A percentile compares a stretch with the other conserved stretches of the same genome.
Conservation (phyloP, 2,329 filamentous ascomycete species). For the Erysiphe pulchra region DNA sequence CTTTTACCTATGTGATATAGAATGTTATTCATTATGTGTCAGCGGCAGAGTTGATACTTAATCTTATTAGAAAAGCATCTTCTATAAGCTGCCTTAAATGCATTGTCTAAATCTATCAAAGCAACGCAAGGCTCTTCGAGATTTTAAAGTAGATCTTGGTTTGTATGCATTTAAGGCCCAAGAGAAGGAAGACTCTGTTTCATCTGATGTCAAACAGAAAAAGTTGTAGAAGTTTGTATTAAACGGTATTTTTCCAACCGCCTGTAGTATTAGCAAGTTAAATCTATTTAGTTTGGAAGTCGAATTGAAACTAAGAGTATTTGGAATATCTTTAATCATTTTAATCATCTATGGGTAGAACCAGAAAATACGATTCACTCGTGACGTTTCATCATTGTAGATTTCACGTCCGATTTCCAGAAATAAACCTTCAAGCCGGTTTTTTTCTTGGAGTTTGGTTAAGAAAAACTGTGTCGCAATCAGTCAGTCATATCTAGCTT, state of each 20-base stretch:
- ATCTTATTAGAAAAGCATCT: neutral
- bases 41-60: neutral
- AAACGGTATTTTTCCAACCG: neutral
- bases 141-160: neutral
- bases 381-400: no score
- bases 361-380: no score
- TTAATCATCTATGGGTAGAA: neutral
- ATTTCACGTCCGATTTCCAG: no score
- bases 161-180: neutral
- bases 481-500: neutral
- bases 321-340: neutral
- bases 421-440: neutral
- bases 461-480: neutral
- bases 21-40: neutral
- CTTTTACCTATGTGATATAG: neutral
- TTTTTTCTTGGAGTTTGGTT: neutral
- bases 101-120: neutral
- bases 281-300: neutral
- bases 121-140: neutral
- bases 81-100: neutral
- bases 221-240: neutral
- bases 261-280: neutral
- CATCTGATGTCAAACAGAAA: neutral
- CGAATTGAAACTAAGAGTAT: neutral
- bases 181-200: neutral